Evolutionary conservation across 176 grass and related monocot genomes (phyloP), one percentile per base, ranked within the genome.

Genomic region (Elaeis guineensis): DNA sequence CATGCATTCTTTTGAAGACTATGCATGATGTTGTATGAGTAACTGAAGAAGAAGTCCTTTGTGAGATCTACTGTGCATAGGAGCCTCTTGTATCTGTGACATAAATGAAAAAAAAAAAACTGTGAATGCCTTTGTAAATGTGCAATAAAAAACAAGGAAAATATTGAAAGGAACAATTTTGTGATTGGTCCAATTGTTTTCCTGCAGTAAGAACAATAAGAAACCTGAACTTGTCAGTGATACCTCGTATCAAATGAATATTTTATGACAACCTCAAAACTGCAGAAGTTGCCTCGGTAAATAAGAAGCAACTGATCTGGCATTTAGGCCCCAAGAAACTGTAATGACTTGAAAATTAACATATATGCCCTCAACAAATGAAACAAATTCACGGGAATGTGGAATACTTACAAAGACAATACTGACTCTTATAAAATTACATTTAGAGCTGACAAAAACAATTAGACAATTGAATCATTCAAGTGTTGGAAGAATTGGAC

Each of bases 1-100:
- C 19, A 78, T 77, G 92, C 62, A 30, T 98, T 98, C 74, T 89
- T 98, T 55, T 98, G 94, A 82, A 98, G 89, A 65, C 79, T 98
- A 62, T 77, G 70, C 94, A 98, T 98, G 52, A 98, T 77, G 67
- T 98, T 98, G 79, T 98, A 98, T 58, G 87, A 92, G 74, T 98
- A 98, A 67, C 94, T 98, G 76, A 93, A 98, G 94, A 93, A 98
- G 88, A 98, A 98, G 57, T 98, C 94, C 78, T 93, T 93, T 0
- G 94, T 76, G 56, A 98, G 84, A 75, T 98, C 88, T 0, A 98
- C 88, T 12, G 81, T 89, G 71, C 74, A 81, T 64, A 98, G 79
- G 16, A 98, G 81, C 20, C 77, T 66, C 80, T 98, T 98, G 80
- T 98, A 98, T 82, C 94, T 98, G 72, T 73, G 62, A 17, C 62